Evolutionary conservation across 2,329 filamentous ascomycete genomes (phyloP), one percentile per base, ranked within the genome.

Genomic region (Claviceps purpurea): DNA sequence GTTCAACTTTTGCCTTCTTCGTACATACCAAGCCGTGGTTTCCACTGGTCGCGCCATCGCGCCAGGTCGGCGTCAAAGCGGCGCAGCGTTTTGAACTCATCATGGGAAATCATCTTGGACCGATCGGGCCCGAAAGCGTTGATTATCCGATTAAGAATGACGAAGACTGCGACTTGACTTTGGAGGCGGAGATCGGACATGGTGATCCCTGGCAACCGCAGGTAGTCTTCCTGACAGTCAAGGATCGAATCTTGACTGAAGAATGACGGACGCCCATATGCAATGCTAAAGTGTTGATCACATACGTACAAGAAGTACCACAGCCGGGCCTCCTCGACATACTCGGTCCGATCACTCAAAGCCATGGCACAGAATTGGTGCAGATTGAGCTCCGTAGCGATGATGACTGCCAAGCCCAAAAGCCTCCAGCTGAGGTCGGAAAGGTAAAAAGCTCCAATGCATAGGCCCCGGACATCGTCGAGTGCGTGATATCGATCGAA

Each of bases 241-340:
- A 83, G 78, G 0, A 74, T 73, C 16, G 70, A 66, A 54, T 79
- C 73, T 55, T 82, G 79, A 49, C 75, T 72, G 20, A 81, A 79
- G 10, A 82, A 75, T 0, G 79, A 77, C 4, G 79, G 78, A 16
- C 80, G 68, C 1, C 64, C 64, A 50, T 84, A 83, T 0, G 81
- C 73, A 49, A 84, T 82, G 50, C 77, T 81, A 30, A 83, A 77
- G 61, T 84, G 81, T 55, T 82, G 80, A 58, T 84, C 81, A 58
- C 79, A 83, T 1, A 82, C 78, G 58, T 83, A 84, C 0, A 82
- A 64, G 38, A 81, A 61, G 61, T 82, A 84, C 78, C 79, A 84
- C 6, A 84, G 65, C 43, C 80, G 70, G 4, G 80, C 73, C 26
- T 74, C 71, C 54, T 81, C 74, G 57, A 75, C 72, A 51, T 77